Evolutionary conservation across 108 stramenopile species (phyloP).

Genomic region (Parmales sp.): DNA sequence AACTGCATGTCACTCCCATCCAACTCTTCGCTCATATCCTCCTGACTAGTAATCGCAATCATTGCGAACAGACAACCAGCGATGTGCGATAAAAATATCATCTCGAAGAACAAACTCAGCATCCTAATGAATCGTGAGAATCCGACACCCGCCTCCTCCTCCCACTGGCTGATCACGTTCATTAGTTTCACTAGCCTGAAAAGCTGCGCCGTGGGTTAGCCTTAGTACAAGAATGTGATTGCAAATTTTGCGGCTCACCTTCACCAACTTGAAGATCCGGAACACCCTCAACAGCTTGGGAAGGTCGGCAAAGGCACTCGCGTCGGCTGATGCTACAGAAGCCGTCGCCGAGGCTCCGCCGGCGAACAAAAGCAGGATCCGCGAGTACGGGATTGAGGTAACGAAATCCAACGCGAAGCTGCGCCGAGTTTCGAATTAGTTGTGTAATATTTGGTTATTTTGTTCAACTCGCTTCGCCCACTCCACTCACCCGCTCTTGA

Average conservation of each 20-base stretch:
- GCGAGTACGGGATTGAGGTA: background rate
- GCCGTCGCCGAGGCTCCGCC: background rate
- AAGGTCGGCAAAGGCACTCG: background rate
- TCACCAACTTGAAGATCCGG: slow-evolving; percentile 14
- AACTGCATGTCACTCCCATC: background rate
- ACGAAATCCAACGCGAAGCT: slow-evolving; percentile 12
- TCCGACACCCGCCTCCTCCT: background rate
- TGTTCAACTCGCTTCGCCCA: too few relatives aligned
- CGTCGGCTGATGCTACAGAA: background rate
- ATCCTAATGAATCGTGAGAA: slow-evolving; percentile 9
- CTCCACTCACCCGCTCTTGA: too few relatives aligned
- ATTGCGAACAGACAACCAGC: background rate
- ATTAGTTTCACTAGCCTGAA: slow-evolving; percentile 9
- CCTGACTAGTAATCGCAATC: background rate
- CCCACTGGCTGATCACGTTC: background rate
- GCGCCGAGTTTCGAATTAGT: background rate
- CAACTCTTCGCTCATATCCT: background rate
- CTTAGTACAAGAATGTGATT: background rate
- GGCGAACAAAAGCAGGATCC: background rate
- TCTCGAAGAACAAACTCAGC: background rate
- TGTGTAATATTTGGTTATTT: too few relatives aligned
- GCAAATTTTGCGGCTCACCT: background rate
- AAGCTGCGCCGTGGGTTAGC: background rate
- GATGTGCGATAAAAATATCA: slow-evolving; percentile 5
- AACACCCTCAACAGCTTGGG: background rate